Conservation (phyloP, 805 yeast species). For the Schizosaccharomyces japonicus region DNA sequence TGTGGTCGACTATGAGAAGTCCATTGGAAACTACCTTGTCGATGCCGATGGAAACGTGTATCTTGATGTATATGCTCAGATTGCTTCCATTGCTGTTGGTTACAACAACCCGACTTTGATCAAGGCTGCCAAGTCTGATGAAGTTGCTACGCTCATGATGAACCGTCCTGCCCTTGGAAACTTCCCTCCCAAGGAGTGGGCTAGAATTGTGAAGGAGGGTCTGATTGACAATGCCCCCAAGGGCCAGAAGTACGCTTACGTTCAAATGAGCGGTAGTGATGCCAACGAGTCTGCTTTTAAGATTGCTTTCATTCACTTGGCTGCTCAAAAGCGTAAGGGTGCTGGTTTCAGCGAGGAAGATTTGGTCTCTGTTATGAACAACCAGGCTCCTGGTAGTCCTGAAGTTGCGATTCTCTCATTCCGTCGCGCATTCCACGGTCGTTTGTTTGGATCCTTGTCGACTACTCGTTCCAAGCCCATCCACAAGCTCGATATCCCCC, state of each 20-base stretch:
- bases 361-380: constrained; percentile 48
- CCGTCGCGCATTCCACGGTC: constrained; percentile 79
- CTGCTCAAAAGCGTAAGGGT: constrained; percentile 30
- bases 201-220: constrained; percentile 26
- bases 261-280: constrained; percentile 64
- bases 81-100: constrained; percentile 66
- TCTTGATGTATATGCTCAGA: constrained; percentile 61
- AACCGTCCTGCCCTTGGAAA: constrained; percentile 71
- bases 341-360: constrained; percentile 45
- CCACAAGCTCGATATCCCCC: constrained; percentile 70
- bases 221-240: constrained; percentile 54
- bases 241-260: constrained; percentile 54
- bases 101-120: constrained; percentile 61
- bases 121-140: constrained; percentile 43
- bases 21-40: constrained; percentile 54
- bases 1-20: constrained; percentile 50
- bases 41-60: constrained; percentile 58
- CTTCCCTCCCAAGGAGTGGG: constrained; percentile 47
- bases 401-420: constrained; percentile 67
- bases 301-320: constrained; percentile 63
- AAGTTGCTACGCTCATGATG: constrained; percentile 46
- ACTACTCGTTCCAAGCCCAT: constrained; percentile 85
- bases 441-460: constrained; percentile 76
- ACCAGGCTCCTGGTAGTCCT: constrained; percentile 56
- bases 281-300: constrained; percentile 77